Evolutionary conservation across 2,329 filamentous ascomycete genomes (phyloP).

Genomic region (Podosphaera xanthii): DNA sequence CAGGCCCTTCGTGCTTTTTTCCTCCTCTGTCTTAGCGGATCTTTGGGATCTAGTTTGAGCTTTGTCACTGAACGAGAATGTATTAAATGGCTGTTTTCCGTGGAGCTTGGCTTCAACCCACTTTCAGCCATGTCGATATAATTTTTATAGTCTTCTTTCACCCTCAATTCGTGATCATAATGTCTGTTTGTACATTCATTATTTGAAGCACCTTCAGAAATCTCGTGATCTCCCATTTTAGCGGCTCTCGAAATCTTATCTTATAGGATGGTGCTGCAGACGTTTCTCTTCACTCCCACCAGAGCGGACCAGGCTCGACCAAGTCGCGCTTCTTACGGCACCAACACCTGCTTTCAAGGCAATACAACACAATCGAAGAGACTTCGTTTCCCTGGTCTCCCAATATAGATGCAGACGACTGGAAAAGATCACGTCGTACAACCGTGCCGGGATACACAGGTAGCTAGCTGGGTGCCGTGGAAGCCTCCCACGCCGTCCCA

Average conservation of each 20-base stretch:
- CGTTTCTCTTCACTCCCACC: not conserved
- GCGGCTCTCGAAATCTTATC: slow-evolving; percentile 17
- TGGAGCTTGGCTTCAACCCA: slow-evolving; percentile 13
- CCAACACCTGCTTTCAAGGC: slow-evolving; percentile 1
- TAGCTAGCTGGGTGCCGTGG: slow-evolving; percentile 1
- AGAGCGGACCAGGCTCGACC: not conserved
- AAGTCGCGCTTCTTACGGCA: slow-evolving; percentile 1
- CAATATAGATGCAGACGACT: slow-evolving; percentile 1
- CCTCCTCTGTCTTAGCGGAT: slow-evolving; percentile 66
- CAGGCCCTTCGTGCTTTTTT: slow-evolving; percentile 94
- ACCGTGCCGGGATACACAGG: not conserved
- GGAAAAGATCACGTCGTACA: not conserved
- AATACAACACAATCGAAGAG: not conserved
- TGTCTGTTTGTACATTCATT: slow-evolving; percentile 17
- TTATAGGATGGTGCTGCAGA: slow-evolving; percentile 8
- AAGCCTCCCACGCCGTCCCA: not conserved
- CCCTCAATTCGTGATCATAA: slow-evolving; percentile 13
- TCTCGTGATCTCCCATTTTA: slow-evolving; percentile 15
- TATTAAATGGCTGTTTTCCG: slow-evolving; percentile 13
- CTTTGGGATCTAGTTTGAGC: slow-evolving; percentile 55
- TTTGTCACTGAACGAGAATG: slow-evolving; percentile 26
- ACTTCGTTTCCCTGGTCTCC: not conserved
- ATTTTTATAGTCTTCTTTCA: slow-evolving; percentile 16
- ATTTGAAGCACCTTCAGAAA: slow-evolving; percentile 17
- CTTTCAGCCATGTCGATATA: slow-evolving; percentile 16